Evolutionary conservation across 148 eudicot species (phyloP), one percentile per base, ranked within the genome.

Genomic region (Suaeda aralocaspica): DNA sequence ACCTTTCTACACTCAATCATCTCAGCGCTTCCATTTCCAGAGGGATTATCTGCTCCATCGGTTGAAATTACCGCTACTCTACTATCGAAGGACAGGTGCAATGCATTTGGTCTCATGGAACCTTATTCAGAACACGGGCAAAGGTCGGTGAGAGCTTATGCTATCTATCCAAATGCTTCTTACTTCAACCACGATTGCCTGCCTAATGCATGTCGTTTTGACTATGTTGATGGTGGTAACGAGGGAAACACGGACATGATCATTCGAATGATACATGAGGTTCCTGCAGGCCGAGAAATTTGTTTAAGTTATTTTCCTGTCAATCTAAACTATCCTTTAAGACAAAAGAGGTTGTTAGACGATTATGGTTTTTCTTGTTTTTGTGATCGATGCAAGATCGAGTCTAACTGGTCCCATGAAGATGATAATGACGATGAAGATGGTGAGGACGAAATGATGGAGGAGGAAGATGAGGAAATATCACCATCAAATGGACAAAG

Each of bases 261-360:
- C 44, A 82, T 94, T 25, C 69, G 98, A 61, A 72, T 82, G 80
- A 83, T 94, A 59, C 97, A 94, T 66, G 91, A 89, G 67, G 79
- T 91, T 67, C 89, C 88, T 33, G 71, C 78, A 34, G 96, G 95
- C 6, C 81, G 86, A 69, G 97, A 94, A 84, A 83, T 89, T 16
- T 89, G 97, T 57, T 68, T 94, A 81, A 89, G 98, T 71, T 94
- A 94, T 76, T 94, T 94, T 55, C 98, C 96, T 0, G 97, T 94
- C 11, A 89, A 87, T 66, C 45, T 91, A 24, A 82, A 80, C 63
- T 89, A 88, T 56, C 31, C 77, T 1, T 88, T 83, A 29, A 83
- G 98, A 73, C 96, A 91, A 58, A 74, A 33, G 72, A 83, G 96
- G 72, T 62, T 94, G 82, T 72, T 73, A 67, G 88, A 94, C 24